Percentiles rank a stretch among this genome's conserved stretches.
phyloP scores from a whole-genome alignment of 2,329 filamentous ascomycete genomes.

The Scopulariopsis brevicaulis region DNA sequence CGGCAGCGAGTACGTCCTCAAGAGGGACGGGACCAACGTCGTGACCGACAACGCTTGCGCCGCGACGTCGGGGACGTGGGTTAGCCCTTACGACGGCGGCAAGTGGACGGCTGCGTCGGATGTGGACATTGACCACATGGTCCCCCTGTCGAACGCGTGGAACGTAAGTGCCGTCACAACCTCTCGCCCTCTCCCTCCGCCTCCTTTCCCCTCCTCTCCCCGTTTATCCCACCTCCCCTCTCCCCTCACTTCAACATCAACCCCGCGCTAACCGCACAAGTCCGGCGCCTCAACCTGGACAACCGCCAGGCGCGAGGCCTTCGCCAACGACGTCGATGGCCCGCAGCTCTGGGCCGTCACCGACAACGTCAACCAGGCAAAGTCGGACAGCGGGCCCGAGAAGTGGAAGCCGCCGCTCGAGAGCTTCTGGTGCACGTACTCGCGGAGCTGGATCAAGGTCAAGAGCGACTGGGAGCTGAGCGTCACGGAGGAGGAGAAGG shows the following conservation, averaged over 20 bases:
- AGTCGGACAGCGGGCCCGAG: constrained; percentile 66
- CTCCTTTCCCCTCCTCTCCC: not conserved
- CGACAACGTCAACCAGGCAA: constrained; percentile 61
- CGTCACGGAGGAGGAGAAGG: constrained; percentile 62
- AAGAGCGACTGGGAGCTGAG: constrained; percentile 62
- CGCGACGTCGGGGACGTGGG: constrained; percentile 57
- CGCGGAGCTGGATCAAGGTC: constrained; percentile 65
- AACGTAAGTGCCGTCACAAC: constrained; percentile 31
- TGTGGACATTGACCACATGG: constrained; percentile 75
- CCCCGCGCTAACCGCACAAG: constrained; percentile 20
- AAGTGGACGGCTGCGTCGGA: constrained; percentile 58
- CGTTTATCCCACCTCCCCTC: not conserved
- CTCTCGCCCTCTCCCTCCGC: not conserved
- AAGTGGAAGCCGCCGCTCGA: constrained; percentile 61
- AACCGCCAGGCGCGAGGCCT: constrained; percentile 49
- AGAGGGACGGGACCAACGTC: constrained; percentile 60
- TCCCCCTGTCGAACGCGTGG: constrained; percentile 74
- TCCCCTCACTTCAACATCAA: not conserved
- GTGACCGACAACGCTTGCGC: constrained; percentile 46
- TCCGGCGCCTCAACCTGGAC: constrained; percentile 67
- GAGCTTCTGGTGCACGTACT: constrained; percentile 69
- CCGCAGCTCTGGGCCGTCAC: constrained; percentile 75
- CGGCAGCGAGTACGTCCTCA: constrained; percentile 52
- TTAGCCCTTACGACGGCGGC: constrained; percentile 61
- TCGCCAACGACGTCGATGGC: constrained; percentile 64